phyloP scores from a whole-genome alignment of 2,329 filamentous ascomycete genomes.

The Fusarium marasasianum region DNA sequence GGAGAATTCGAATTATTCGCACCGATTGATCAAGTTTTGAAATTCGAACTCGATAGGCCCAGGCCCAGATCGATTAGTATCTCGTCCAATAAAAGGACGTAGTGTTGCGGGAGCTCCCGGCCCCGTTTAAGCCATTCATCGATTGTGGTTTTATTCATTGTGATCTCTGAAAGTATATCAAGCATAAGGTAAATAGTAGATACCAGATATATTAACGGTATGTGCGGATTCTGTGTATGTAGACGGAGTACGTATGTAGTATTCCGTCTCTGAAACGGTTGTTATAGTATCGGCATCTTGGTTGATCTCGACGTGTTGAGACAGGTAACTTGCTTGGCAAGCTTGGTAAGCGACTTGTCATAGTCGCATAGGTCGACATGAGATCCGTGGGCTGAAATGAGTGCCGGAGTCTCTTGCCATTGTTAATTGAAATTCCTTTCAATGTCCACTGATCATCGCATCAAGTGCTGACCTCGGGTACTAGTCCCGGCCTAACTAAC shows the following conservation, averaged over 20 bases:
- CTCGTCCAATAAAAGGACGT: conserved; percentile 23
- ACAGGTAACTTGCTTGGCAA: conserved; percentile 3
- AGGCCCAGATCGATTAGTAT: conserved; percentile 1
- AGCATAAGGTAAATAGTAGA: not conserved
- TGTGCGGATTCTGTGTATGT: not conserved
- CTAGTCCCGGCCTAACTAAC: conserved; percentile 13
- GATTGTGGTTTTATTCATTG: not conserved
- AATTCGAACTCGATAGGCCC: conserved; percentile 10
- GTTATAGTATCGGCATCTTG: not conserved
- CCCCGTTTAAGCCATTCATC: conserved; percentile 15
- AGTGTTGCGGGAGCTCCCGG: conserved; percentile 28
- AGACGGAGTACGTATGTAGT: not conserved
- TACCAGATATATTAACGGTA: not conserved
- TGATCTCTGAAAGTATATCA: not conserved
- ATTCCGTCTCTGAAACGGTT: not conserved
- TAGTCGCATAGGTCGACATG: conserved; percentile 12
- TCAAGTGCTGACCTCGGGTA: conserved; percentile 27
- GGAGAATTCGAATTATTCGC: conserved; percentile 9
- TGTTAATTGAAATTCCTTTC: conserved; percentile 7
- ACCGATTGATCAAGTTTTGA: conserved; percentile 3
- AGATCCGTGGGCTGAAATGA: conserved; percentile 23
- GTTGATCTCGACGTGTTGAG: not conserved
- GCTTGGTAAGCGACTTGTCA: not conserved
- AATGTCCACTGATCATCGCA: conserved; percentile 27
- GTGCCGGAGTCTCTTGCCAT: conserved; percentile 12